Percentiles rank a stretch among this genome's conserved stretches.
These are phyloP conservation scores for Escallonia herrerae DNA, from an alignment of 129 eudicot genomes.

Conservation along the genomic window DNA sequence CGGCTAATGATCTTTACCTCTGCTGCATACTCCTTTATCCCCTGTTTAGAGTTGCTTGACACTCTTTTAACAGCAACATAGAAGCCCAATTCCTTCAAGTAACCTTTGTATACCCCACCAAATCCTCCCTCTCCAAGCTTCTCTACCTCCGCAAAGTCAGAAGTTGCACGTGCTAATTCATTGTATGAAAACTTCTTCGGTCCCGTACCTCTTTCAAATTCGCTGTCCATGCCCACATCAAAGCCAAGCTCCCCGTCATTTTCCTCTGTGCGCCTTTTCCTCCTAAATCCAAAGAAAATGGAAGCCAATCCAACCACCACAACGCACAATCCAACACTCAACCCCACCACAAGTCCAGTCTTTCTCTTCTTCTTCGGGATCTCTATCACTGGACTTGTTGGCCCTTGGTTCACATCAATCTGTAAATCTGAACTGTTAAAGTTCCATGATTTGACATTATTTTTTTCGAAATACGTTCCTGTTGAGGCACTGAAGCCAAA, in stretches of 20 bases:
- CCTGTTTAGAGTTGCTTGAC: slow-evolving; percentile 17
- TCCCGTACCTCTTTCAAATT: slow-evolving; percentile 13
- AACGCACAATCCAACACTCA: not conserved
- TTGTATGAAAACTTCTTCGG: slow-evolving; percentile 29
- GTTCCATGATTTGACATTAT: slow-evolving; percentile 20
- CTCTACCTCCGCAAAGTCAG: slow-evolving; percentile 18
- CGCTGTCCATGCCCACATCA: not conserved
- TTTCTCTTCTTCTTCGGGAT: not conserved
- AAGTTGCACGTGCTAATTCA: slow-evolving; percentile 22
- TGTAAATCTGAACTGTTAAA: slow-evolving; percentile 19
- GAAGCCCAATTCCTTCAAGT: slow-evolving; percentile 4
- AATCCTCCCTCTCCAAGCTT: slow-evolving; percentile 28
- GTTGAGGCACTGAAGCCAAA: slow-evolving; percentile 38
- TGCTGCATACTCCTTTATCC: slow-evolving; percentile 28
- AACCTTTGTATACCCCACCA: slow-evolving; percentile 20
- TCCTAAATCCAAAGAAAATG: not conserved
- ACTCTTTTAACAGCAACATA: slow-evolving; percentile 17
- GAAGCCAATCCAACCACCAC: not conserved
- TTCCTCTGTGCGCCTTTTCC: not conserved
- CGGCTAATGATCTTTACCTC: slow-evolving; percentile 29
- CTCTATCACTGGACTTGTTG: not conserved
- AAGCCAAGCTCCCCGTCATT: not conserved
- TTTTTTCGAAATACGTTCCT: not conserved
- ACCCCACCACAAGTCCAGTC: not conserved
- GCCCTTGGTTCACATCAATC: not conserved